Percentiles rank a stretch among this genome's conserved stretches.
phyloP scores from a whole-genome alignment of 345 rosid species.

The Eucalyptus cladocalyx region DNA sequence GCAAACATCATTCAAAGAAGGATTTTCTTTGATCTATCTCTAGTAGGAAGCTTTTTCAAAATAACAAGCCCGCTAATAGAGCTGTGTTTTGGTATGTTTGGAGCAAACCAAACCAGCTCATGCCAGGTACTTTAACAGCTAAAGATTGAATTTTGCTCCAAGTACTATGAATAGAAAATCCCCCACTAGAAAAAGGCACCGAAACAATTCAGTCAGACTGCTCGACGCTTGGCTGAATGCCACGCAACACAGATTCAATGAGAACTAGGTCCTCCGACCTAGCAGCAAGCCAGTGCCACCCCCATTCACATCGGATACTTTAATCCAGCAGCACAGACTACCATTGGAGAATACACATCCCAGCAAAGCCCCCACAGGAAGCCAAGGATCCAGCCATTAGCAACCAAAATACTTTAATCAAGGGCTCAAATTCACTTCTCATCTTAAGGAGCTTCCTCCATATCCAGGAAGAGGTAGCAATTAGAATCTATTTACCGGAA shows the following conservation, averaged over 20 bases:
- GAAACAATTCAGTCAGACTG: not conserved
- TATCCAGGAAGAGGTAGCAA: not conserved
- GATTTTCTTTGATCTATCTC: not conserved
- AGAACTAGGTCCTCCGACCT: not conserved
- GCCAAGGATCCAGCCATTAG: not conserved
- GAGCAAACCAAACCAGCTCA: not conserved
- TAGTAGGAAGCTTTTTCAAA: not conserved
- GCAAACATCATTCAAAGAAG: not conserved
- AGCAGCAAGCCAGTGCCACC: not conserved
- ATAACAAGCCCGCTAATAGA: not conserved
- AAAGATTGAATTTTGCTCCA: not conserved
- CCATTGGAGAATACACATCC: not conserved
- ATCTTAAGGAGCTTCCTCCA: not conserved
- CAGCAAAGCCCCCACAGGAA: not conserved
- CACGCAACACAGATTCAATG: not conserved
- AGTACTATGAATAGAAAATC: not conserved
- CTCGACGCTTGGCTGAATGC: fast-evolving
- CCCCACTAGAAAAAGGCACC: not conserved
- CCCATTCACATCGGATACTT: not conserved
- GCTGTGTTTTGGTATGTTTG: not conserved
- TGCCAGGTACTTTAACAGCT: not conserved
- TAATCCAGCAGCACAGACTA: not conserved
- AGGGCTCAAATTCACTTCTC: not conserved
- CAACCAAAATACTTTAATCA: not conserved
- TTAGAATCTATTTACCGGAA: not conserved